phyloP scores from a whole-genome alignment of 352 stramenopile species.

The Globisporangium rhizosaccharum region DNA sequence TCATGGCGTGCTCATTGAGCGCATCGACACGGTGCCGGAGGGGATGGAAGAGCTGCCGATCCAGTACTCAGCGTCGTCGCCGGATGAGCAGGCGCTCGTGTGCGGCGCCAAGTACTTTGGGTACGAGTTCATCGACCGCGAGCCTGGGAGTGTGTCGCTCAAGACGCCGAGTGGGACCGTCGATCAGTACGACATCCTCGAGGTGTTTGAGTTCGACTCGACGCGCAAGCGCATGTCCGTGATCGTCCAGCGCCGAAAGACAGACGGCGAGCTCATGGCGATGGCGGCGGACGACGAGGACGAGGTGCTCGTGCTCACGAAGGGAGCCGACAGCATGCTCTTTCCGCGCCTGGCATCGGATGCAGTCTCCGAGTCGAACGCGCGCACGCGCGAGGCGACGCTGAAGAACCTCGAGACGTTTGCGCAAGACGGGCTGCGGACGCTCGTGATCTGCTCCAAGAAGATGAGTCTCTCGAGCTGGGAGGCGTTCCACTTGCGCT shows the following conservation, averaged over 20 bases:
- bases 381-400: constrained; percentile 34
- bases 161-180: constrained; percentile 50
- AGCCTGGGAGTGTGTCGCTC: constrained; percentile 60
- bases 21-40: constrained; percentile 54
- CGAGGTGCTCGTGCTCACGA: constrained; percentile 69
- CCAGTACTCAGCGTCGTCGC: constrained; percentile 88
- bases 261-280: constrained; percentile 60
- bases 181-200: constrained; percentile 87
- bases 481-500: constrained; percentile 60
- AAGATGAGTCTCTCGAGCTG: constrained; percentile 48
- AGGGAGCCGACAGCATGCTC: constrained; percentile 82
- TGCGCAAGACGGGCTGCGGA: constrained; percentile 83
- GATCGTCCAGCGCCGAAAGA: constrained; percentile 67
- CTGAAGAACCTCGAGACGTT: constrained; percentile 77
- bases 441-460: constrained; percentile 79
- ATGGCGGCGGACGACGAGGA: constrained; percentile 70
- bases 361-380: constrained; percentile 30
- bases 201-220: constrained; percentile 93
- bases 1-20: constrained; percentile 97
- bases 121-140: constrained; percentile 72
- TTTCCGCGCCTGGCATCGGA: constrained; percentile 61
- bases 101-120: constrained; percentile 84
- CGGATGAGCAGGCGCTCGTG: constrained; percentile 82
- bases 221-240: constrained; percentile 85
- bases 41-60: constrained; percentile 38